Evolutionary conservation across 768 basidiomycete genomes (phyloP).

Genomic region (Rhizopogon vesiculosus): DNA sequence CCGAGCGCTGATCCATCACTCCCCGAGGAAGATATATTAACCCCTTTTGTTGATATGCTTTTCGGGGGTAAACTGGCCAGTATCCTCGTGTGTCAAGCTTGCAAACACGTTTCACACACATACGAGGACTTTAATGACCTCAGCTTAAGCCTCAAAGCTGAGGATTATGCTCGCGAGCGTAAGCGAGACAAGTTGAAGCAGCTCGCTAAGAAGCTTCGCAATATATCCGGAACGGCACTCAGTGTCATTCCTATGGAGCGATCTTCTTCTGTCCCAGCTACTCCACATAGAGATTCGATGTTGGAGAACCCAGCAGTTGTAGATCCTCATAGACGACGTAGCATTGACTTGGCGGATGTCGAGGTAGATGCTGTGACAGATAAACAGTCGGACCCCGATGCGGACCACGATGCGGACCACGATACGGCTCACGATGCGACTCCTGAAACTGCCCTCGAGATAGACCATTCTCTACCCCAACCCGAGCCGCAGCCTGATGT

Average conservation of each 20-base stretch:
- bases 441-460: not conserved
- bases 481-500: not conserved
- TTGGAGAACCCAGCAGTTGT: conserved; percentile 26
- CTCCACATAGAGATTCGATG: conserved; percentile 24
- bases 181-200: conserved; percentile 77
- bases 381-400: not conserved
- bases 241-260: conserved; percentile 35
- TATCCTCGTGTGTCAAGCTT: conserved; percentile 90
- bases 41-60: conserved; percentile 83
- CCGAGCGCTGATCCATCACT: conserved; percentile 5
- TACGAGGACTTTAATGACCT: conserved; percentile 95
- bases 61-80: conserved; percentile 88
- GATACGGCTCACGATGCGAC: conserved; percentile 23
- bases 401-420: conserved; percentile 28
- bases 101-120: conserved; percentile 89
- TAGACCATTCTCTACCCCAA: conserved; percentile 28
- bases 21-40: conserved; percentile 43
- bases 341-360: conserved; percentile 28
- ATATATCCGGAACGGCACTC: conserved; percentile 29
- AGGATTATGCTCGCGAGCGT: conserved; percentile 67
- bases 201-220: conserved; percentile 60
- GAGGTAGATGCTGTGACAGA: conserved; percentile 19
- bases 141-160: conserved; percentile 81
- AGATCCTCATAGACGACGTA: conserved; percentile 25
- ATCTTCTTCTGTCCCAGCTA: conserved; percentile 56